Evolutionary conservation across 2,329 filamentous ascomycete species (phyloP), one percentile per base, ranked within the genome.

Genomic region (Aspergillus pseudoglaucus): DNA sequence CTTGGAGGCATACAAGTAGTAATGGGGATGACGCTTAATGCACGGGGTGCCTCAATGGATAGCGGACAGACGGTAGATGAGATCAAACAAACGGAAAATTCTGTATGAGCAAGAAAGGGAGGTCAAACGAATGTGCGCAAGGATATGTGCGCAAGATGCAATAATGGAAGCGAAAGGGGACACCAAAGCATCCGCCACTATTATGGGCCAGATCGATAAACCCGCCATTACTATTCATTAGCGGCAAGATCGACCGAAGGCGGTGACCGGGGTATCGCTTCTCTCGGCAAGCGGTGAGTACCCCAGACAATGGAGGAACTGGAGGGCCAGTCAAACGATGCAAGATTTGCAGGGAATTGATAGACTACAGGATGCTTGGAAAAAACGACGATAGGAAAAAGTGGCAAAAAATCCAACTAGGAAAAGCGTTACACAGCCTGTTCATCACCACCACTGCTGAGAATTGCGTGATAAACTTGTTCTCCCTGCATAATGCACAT

Each of bases 1-100:
- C 43, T 45, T 45, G 32, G 43, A 39, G 20, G 18, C 43, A 45
- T 45, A 53, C 58, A 60, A 50, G 53, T 52, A 50, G 53, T 51
- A 37, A 37, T 37, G 33, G n/a, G n/a, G 32, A 33, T 5, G 10
- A 12, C 25, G 25, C 10, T 30, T 30, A 4, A 30, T 30, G 33
- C 33, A 18, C 33, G 17, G 17, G 33, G 8, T 37, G 10, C 33
- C 33, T 8, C n/a, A 37, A 37, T 37, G 5, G n/a, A 10, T 4
- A n/a, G 15, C 33, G 6, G n/a, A 15, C 15, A 35, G 9, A 17
- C 3, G 33, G 12, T 8, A n/a, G 33, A 35, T 2, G n/a, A 35
- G 4, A 12, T 30, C 9, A 10, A 12, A 4, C 25, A 30, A 30
- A 30, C 4, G 25, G 25, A 5, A 30, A 12, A 30, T 12, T 2